Evolutionary conservation across 163 green algal genomes (phyloP), one percentile per base, ranked within the genome.

Genomic region (Chlamydomonas reinhardtii): DNA sequence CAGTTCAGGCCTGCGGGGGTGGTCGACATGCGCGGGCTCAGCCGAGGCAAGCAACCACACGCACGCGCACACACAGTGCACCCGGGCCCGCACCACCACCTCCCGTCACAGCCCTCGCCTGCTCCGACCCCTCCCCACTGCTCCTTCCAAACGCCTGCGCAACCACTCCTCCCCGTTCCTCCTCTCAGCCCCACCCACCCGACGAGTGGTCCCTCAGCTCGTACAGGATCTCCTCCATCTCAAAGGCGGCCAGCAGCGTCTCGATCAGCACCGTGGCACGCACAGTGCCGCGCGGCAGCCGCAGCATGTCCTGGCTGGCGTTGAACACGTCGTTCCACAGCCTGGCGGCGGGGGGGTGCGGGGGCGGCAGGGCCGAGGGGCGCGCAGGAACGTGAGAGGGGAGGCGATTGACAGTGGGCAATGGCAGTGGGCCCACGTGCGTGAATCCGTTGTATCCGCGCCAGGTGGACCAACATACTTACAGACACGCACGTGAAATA

Each of bases 181-280:
- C 48, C 48, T 56, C 48, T 56, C 9, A 2, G 1, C 48, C 48
- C 48, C 62, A 31, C 82, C 11, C 56, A 91, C 88, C 88, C n/a
- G 77, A 54, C 22, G 85, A 91, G 84, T 94, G 91, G 66, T 93
- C 86, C 20, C 91, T 79, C 74, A 94, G 91, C 90, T 98, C 96
- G 65, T 94, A 98, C 78, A 98, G 88, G 86, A 98, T 97, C 94
- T 98, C 96, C 79, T 98, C 90, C 96, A 98, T 98, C 95, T 98
- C 94, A 91, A 98, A 98, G 20, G 96, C 94, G 15, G 96, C 96
- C n/a, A 95, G 94, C 78, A 98, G 92, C 74, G 96, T 98, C 94
- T 98, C 96, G 74, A 98, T 98, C 59, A 98, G 93, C 69, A 95
- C 93, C 2, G 96, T 98, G 43, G 94, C 96, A 76, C 96, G 95